Percentiles rank a stretch among this genome's conserved stretches.
Conservation (phyloP, 768 basidiomycete genomes). For the Symmetrospora coprosmae region DNA sequence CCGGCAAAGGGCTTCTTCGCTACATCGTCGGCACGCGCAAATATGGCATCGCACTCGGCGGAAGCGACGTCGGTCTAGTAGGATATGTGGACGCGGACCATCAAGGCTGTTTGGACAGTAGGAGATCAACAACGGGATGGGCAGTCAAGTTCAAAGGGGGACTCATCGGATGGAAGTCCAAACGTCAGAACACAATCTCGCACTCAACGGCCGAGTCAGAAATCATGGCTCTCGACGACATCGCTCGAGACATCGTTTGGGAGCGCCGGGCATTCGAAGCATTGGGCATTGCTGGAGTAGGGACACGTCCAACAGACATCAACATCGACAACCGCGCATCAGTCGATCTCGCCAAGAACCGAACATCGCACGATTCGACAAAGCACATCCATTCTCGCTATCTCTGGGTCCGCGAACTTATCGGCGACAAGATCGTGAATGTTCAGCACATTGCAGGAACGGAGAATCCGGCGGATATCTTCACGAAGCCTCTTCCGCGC, state of each 20-base stretch:
- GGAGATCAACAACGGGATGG: constrained; percentile 2
- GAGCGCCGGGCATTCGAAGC: background rate
- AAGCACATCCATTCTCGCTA: constrained; percentile 41
- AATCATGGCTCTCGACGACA: constrained; percentile 24
- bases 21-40: constrained; percentile 1
- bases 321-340: constrained; percentile 34
- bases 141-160: background rate
- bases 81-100: constrained; percentile 4
- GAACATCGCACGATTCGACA: constrained; percentile 35
- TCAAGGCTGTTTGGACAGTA: background rate
- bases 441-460: constrained; percentile 27
- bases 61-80: background rate
- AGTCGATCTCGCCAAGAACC: constrained; percentile 35
- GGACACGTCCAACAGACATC: background rate
- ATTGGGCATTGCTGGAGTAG: background rate
- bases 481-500: constrained; percentile 28
- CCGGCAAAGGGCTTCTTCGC: background rate
- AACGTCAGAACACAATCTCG: background rate
- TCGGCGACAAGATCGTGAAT: constrained; percentile 27
- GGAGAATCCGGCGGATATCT: constrained; percentile 34
- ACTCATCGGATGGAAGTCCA: background rate
- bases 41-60: background rate
- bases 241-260: constrained; percentile 18
- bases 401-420: constrained; percentile 36
- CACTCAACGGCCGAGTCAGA: constrained; percentile 32